Base-by-base conservation (phyloP, 139 green algal species). In the Tetradesmus obliquus region DNA sequence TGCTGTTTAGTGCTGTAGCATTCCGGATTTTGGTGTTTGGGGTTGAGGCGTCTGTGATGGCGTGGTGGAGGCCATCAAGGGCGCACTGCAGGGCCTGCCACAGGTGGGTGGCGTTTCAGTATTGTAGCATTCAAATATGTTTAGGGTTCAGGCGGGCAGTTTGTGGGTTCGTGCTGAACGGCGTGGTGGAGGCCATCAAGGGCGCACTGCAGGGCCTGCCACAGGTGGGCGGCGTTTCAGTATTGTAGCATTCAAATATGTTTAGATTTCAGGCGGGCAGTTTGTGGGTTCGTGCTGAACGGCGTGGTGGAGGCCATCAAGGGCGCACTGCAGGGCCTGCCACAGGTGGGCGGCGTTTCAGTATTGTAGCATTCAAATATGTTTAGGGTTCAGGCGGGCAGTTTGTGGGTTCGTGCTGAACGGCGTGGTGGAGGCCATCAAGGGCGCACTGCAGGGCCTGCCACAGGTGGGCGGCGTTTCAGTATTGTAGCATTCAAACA, bases 261-360 rank as follows among this genome's bases (percentile, higher is more conserved):
- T 66, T 66, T 66, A 66, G 57, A 1, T 1, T 9, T 66, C 1
- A 66, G 62, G 1, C 12, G 13, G 0, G 13, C 12, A 72, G 0
- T 20, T 1, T 1, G 10, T 13, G 32, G 32, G 32, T 45, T 45
- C 0, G 32, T 45, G 32, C 32, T 45, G 32, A 45, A 45, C 32
- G 98, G 98, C 22, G 95, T 96, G n/a, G 89, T 98, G 19, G 98
- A 99, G 93, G 98, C 98, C 6, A 97, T 99, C 82, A 97, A 97
- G 83, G 91, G 92, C 10, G 97, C 98, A 6, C 94, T 99, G 60
- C 84, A 89, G 60, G 9, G 10, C 3, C 84, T 89, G 19, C 84
- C 58, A n/a, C 84, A 89, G 84, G 84, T 72, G 62, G 32, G 32
- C 32, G 32, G 32, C 32, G 32, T 45, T 45, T 45, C n/a, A 45